phyloP scores from a whole-genome alignment of 257 asterid genomes.

The Buddleja alternifolia region DNA sequence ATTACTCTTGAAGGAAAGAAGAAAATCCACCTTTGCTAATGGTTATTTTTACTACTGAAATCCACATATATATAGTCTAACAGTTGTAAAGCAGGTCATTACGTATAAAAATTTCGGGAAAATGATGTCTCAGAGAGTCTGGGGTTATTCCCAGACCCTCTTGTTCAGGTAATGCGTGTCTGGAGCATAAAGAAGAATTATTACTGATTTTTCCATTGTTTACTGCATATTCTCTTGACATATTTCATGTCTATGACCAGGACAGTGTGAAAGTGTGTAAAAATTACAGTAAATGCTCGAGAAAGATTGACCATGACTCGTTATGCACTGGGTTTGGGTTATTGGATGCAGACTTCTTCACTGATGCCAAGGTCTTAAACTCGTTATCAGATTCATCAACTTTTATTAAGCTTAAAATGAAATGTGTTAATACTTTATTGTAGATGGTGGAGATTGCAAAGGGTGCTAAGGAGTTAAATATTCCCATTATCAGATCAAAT shows the following conservation, averaged over 20 bases:
- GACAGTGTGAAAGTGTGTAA: conserved; percentile 50
- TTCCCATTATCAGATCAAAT: conserved; percentile 68
- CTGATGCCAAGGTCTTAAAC: conserved; percentile 57
- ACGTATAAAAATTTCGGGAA: conserved; percentile 44
- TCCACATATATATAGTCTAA: conserved; percentile 25
- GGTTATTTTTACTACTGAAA: conserved; percentile 21
- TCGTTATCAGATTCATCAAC: neutral
- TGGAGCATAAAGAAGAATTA: conserved; percentile 12
- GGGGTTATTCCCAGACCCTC: conserved; percentile 48
- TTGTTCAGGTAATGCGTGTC: conserved; percentile 51
- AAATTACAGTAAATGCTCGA: conserved; percentile 41
- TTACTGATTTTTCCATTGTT: conserved; percentile 22
- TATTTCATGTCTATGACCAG: conserved; percentile 46
- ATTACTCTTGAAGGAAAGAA: neutral
- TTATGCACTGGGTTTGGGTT: conserved; percentile 48
- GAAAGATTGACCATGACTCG: conserved; percentile 39
- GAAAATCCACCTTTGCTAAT: neutral
- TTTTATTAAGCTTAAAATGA: conserved; percentile 17
- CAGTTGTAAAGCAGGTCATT: conserved; percentile 50
- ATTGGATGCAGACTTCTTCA: conserved; percentile 77
- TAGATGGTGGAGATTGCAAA: conserved; percentile 80
- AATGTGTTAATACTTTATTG: neutral
- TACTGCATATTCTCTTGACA: neutral
- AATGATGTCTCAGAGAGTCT: conserved; percentile 44
- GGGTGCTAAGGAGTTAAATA: conserved; percentile 68